Base-by-base conservation (phyloP, 495 filamentous ascomycete species). In the Neurospora sp. region DNA sequence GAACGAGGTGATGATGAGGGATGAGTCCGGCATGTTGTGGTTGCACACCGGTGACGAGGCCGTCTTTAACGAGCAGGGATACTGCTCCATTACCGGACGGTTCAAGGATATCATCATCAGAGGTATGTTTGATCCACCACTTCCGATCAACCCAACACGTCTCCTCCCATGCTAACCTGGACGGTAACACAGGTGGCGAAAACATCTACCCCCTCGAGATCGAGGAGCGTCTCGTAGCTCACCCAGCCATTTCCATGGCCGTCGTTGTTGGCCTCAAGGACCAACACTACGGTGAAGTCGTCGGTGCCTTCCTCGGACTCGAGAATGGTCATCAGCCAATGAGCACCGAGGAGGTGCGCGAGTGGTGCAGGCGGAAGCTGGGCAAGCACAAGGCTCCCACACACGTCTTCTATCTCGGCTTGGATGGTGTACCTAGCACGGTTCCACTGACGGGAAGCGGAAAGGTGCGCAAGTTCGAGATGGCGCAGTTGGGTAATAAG, bases 171-270 rank as follows among this genome's bases (percentile, higher is more conserved):
- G n/a, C 37, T 12, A n/a, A 18, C 18, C 16, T 53, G 8, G 5
- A 20, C 35, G 12, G 16, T 27, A 40, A 44, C 20, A 71, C 46
- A 83, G 82, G 86, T 86, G 86, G 86, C 69, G 86, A 87, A 76
- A 87, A 87, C 75, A 91, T 92, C 73, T 91, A 91, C 75, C 91
- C 91, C 2, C 83, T 91, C 20, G 90, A 93, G 76, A 91, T 92
- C 72, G 91, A 93, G 81, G 88, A 90, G 76, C 84, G 89, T n/a
- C 82, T 93, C 6, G 75, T 87, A 2, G 80, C 82, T 16, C 89
- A 92, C 78, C 83, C 88, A 1, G 79, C 82, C 3, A 84, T 93
- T 31, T 73, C 81, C 0, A 76, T 86, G 5, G 89, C 90, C 1
- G 83, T 89, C 27, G 90, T 92, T 0, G 86, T 91, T 69, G 91